phyloP scores from a whole-genome alignment of 257 asterid genomes.

The Pogostemon cablin region DNA sequence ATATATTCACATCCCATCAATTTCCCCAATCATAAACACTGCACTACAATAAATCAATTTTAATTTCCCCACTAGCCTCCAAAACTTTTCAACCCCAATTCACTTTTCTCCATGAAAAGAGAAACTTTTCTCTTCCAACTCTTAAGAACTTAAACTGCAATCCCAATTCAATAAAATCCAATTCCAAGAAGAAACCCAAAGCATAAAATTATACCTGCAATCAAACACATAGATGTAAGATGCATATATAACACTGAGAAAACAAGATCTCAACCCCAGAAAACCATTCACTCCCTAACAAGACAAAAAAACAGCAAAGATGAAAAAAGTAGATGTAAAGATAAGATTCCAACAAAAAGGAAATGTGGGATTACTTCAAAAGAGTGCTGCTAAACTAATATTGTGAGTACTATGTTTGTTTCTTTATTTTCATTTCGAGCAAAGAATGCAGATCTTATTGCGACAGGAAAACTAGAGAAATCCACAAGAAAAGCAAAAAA shows the following conservation, averaged over 20 bases:
- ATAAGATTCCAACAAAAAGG: slow-evolving; percentile 33
- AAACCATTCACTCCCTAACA: not conserved
- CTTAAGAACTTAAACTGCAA: slow-evolving; percentile 24
- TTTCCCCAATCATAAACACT: slow-evolving; percentile 23
- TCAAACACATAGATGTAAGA: not conserved
- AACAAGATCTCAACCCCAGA: slow-evolving; percentile 36
- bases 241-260: not conserved
- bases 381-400: slow-evolving; percentile 17
- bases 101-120: slow-evolving; percentile 28
- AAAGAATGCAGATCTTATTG: slow-evolving; percentile 61
- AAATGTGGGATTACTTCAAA: slow-evolving; percentile 43
- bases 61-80: slow-evolving; percentile 26
- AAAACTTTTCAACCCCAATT: slow-evolving; percentile 22
- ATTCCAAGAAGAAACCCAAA: slow-evolving; percentile 10
- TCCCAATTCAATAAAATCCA: slow-evolving; percentile 26
- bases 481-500: slow-evolving; percentile 7
- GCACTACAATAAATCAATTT: not conserved
- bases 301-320: slow-evolving; percentile 20
- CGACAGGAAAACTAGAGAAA: slow-evolving; percentile 39
- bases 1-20: not conserved
- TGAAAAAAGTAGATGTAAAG: slow-evolving; percentile 4
- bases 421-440: slow-evolving; percentile 2
- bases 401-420: slow-evolving; percentile 33
- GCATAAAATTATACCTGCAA: slow-evolving; percentile 33
- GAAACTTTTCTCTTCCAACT: not conserved